phyloP scores from a whole-genome alignment of 768 basidiomycete genomes.

The Leccinellum albellum region DNA sequence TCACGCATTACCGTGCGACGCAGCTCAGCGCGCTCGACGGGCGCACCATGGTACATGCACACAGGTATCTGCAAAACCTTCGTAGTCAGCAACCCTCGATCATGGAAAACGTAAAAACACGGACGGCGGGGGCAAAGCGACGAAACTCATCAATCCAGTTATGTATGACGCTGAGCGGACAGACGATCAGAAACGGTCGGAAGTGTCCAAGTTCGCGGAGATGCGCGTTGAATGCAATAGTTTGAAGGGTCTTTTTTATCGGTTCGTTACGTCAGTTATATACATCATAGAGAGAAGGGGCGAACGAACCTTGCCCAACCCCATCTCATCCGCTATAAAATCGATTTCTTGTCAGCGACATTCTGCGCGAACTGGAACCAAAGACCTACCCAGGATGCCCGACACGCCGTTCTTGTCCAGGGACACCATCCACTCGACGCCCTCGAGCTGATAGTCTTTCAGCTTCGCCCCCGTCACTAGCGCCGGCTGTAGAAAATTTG shows the following conservation, averaged over 20 bases:
- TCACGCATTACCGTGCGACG: constrained; percentile 56
- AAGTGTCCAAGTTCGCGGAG: constrained; percentile 69
- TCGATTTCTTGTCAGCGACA: constrained; percentile 1
- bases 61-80: constrained; percentile 62
- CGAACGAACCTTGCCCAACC: constrained; percentile 67
- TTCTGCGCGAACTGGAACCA: constrained; percentile 9
- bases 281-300: background rate
- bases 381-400: constrained; percentile 63
- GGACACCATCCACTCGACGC: constrained; percentile 92
- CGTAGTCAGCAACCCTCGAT: background rate
- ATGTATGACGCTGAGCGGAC: constrained; percentile 88
- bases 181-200: constrained; percentile 83
- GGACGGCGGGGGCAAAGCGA: constrained; percentile 76
- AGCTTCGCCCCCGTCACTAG: constrained; percentile 82
- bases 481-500: constrained; percentile 64
- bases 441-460: constrained; percentile 90
- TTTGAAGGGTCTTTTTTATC: constrained; percentile 76
- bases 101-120: constrained; percentile 27
- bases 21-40: constrained; percentile 75
- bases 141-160: constrained; percentile 87
- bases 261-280: background rate
- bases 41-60: constrained; percentile 86
- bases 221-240: constrained; percentile 90
- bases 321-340: constrained; percentile 86
- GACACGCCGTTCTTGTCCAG: constrained; percentile 82